Percentiles rank a stretch among this genome's conserved stretches.
phyloP scores from a whole-genome alignment of 768 basidiomycete species.

The Macrolepiota dolichaula region DNA sequence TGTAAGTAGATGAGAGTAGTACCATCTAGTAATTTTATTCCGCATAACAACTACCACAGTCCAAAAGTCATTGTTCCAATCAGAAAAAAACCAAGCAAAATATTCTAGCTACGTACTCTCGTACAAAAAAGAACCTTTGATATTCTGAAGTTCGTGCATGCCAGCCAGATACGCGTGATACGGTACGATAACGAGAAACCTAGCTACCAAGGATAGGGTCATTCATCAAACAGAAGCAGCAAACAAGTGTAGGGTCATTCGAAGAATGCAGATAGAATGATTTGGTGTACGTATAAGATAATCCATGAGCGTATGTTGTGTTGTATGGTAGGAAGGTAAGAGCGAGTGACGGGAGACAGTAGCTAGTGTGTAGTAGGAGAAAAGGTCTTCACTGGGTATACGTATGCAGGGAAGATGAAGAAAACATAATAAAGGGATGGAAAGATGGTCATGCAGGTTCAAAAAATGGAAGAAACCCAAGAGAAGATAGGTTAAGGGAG shows the following conservation, averaged over 20 bases:
- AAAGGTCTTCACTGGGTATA: constrained; percentile 4
- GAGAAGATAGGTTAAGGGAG: background rate
- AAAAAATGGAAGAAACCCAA: background rate
- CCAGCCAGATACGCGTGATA: background rate
- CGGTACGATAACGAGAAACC: background rate
- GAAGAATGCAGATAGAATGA: constrained; percentile 8
- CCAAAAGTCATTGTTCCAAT: background rate
- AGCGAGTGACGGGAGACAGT: background rate
- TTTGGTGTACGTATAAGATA: constrained; percentile 11
- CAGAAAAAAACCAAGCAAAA: background rate
- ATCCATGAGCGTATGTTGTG: constrained; percentile 5
- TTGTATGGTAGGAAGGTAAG: background rate
- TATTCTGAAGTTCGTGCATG: background rate
- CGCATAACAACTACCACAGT: no score
- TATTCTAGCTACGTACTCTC: background rate
- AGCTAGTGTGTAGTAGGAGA: background rate
- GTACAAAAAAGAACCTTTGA: background rate
- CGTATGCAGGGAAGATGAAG: background rate
- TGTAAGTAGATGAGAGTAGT: no score
- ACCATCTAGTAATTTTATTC: no score
- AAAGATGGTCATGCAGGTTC: constrained; percentile 1
- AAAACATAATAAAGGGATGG: background rate
- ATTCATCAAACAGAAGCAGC: background rate
- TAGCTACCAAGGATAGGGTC: background rate
- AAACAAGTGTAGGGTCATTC: background rate